A percentile compares a stretch with the other conserved stretches of the same genome.
phyloP scores from a whole-genome alignment of 768 basidiomycete genomes.

The Leccinum fibrillosum region DNA sequence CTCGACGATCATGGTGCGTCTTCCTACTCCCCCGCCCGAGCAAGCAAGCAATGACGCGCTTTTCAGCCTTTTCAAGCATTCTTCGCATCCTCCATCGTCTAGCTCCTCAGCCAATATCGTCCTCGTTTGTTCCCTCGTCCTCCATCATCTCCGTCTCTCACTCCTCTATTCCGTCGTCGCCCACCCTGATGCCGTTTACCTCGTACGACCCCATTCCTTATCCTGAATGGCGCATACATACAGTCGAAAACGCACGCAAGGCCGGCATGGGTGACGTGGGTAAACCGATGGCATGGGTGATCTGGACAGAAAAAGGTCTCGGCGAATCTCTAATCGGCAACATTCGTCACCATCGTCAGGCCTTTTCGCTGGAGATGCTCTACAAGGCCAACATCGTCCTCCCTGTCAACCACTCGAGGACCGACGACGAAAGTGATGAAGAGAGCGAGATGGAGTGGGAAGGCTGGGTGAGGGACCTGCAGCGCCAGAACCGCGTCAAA shows the following conservation, averaged over 20 bases:
- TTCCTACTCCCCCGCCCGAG: background rate
- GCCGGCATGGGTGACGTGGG: slow-evolving; percentile 60
- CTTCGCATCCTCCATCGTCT: slow-evolving; percentile 52
- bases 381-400: slow-evolving; percentile 13
- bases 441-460: slow-evolving; percentile 64
- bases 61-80: slow-evolving; percentile 46
- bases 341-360: slow-evolving; percentile 21
- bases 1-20: slow-evolving; percentile 42
- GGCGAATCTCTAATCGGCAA: slow-evolving; percentile 21
- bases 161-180: slow-evolving; percentile 8
- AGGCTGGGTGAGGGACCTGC: slow-evolving; percentile 60
- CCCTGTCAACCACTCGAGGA: slow-evolving; percentile 8
- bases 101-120: slow-evolving; percentile 31
- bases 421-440: slow-evolving; percentile 38
- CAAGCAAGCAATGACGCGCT: background rate
- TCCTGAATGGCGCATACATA: slow-evolving; percentile 61
- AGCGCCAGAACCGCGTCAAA: slow-evolving; percentile 33
- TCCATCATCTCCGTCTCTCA: slow-evolving; percentile 58
- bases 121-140: slow-evolving; percentile 42
- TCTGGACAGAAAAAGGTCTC: slow-evolving; percentile 30
- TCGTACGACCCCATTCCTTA: slow-evolving; percentile 45
- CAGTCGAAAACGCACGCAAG: slow-evolving; percentile 49
- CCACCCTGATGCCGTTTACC: slow-evolving; percentile 16
- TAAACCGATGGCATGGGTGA: slow-evolving; percentile 48
- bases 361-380: slow-evolving; percentile 22